phyloP scores from a whole-genome alignment of 148 eudicot species.

The Silene uniflora region DNA sequence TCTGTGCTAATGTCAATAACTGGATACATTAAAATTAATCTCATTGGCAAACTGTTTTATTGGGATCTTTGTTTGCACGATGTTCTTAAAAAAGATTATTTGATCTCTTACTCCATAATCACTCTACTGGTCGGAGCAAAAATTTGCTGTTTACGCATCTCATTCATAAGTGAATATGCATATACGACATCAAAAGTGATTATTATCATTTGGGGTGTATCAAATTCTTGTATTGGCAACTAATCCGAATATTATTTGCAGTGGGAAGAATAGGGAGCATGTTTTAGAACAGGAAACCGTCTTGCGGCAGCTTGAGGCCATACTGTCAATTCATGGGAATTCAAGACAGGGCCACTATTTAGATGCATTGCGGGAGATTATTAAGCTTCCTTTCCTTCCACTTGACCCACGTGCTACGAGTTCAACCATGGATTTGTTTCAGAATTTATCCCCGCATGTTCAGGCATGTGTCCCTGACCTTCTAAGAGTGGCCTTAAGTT shows the following conservation, averaged over 20 bases:
- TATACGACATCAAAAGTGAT: not conserved
- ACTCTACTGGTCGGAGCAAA: not conserved
- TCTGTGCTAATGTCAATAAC: constrained; percentile 1
- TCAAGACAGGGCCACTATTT: constrained; percentile 52
- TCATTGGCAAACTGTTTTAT: not conserved
- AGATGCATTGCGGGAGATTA: constrained; percentile 79
- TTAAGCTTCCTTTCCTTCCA: constrained; percentile 86
- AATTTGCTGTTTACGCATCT: not conserved
- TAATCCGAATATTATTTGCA: constrained; percentile 28
- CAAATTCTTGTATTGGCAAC: not conserved
- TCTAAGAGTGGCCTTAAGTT: too few species aligned
- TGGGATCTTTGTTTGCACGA: not conserved
- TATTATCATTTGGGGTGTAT: not conserved
- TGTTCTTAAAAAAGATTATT: not conserved
- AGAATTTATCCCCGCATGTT: too few species aligned
- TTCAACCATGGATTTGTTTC: constrained; percentile 2
- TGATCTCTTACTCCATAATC: too few species aligned
- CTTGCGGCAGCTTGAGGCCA: constrained; percentile 86
- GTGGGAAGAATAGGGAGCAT: constrained; percentile 75
- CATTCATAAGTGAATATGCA: not conserved
- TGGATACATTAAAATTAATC: not conserved
- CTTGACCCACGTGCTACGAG: constrained; percentile 73
- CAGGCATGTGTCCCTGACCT: too few species aligned
- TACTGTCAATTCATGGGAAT: constrained; percentile 63
- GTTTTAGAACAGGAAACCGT: constrained; percentile 79